These are phyloP conservation scores for Jaltomata sinuosa DNA, from an alignment of 257 asterid species.

Conservation along the genomic window DNA sequence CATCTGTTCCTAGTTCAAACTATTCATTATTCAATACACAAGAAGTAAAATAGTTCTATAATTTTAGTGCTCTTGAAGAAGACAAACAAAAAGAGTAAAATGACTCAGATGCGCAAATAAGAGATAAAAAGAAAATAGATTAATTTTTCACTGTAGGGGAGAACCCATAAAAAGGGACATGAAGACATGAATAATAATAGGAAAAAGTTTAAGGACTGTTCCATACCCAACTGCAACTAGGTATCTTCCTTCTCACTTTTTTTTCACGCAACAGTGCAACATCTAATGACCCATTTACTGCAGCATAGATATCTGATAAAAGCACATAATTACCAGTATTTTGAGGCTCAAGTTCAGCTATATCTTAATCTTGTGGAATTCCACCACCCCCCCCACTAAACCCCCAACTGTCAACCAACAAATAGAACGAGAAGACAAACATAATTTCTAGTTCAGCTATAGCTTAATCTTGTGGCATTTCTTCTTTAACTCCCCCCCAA, in stretches of 20 bases:
- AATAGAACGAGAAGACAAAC: too few species aligned
- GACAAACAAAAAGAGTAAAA: not conserved
- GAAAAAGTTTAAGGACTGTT: not conserved
- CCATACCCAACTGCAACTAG: constrained; percentile 45
- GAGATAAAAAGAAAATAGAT: not conserved
- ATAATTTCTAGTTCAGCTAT: too few species aligned
- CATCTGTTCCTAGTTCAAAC: not conserved
- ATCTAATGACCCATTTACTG: constrained; percentile 49
- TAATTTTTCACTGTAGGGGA: not conserved
- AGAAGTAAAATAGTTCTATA: not conserved
- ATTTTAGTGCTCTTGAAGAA: not conserved
- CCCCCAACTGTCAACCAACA: too few species aligned
- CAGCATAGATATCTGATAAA: constrained; percentile 67
- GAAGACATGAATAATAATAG: not conserved
- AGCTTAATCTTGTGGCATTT: too few species aligned
- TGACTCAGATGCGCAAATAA: not conserved
- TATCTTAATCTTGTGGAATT: too few species aligned
- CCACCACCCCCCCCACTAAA: too few species aligned
- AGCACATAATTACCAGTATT: constrained; percentile 56
- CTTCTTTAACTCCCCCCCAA: too few species aligned
- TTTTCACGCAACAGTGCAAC: constrained; percentile 41
- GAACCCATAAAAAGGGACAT: not conserved
- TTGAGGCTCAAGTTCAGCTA: constrained; percentile 60
- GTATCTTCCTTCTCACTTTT: constrained; percentile 48
- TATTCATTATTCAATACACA: not conserved